Conservation (phyloP, 768 basidiomycete species). For the Xerocomus brunneocitrinus region DNA sequence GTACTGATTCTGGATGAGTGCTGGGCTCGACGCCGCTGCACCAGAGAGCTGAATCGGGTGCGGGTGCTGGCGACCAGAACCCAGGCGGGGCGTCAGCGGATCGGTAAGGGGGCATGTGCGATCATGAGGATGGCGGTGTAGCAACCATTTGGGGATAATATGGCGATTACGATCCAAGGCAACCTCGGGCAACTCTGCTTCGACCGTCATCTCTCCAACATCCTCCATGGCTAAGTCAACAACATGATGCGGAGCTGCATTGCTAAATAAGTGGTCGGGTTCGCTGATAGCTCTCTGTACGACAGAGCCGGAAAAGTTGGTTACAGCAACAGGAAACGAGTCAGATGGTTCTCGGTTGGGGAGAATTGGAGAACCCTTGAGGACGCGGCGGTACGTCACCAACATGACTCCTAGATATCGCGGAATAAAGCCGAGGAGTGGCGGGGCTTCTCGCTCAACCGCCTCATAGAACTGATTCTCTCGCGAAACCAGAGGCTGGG, state of each 20-base stretch:
- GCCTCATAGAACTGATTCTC: conserved; percentile 98
- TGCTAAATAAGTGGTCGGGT: conserved; percentile 8
- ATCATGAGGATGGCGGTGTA: conserved; percentile 49
- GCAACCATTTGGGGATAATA: conserved; percentile 92
- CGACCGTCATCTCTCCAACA: conserved; percentile 40
- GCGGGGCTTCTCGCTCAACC: conserved; percentile 90
- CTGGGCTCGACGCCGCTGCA: conserved; percentile 67
- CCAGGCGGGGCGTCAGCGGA: conserved; percentile 25
- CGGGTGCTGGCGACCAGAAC: conserved; percentile 33
- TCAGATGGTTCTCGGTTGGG: conserved; percentile 14
- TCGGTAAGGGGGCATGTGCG: conserved; percentile 44
- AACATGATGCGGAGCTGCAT: not conserved
- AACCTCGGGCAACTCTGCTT: conserved; percentile 91
- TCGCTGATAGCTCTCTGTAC: conserved; percentile 28
- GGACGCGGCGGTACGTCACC: conserved; percentile 87
- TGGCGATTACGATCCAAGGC: conserved; percentile 90
- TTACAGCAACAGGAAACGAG: conserved; percentile 15
- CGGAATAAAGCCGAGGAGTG: conserved; percentile 91
- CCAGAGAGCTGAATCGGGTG: conserved; percentile 42
- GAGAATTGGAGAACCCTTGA: conserved; percentile 35
- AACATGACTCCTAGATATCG: conserved; percentile 98
- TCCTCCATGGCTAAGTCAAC: conserved; percentile 26
- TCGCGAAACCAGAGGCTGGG: conserved; percentile 88
- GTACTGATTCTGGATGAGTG: conserved; percentile 42
- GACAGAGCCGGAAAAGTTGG: conserved; percentile 25